These are phyloP conservation scores for Erysimum cheiranthoides DNA, from an alignment of 345 rosid genomes.

Conservation along the genomic window DNA sequence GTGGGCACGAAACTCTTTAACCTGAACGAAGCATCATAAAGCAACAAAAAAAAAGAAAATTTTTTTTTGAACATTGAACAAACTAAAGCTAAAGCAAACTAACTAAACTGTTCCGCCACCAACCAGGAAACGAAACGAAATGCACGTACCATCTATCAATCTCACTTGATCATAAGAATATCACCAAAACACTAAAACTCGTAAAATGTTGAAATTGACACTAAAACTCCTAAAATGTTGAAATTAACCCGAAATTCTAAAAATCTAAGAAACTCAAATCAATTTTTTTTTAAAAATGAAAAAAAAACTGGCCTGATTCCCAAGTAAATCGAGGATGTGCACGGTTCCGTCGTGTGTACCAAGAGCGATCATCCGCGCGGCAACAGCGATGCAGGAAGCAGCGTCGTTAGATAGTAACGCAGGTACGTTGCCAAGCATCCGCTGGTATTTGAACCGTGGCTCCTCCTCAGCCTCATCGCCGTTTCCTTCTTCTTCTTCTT, in stretches of 20 bases:
- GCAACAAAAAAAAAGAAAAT: not conserved
- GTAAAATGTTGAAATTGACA: not conserved
- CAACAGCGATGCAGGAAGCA: conserved; percentile 91
- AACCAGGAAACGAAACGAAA: not conserved
- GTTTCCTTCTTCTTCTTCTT: conserved; percentile 65
- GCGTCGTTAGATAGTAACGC: conserved; percentile 82
- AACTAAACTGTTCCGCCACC: conserved; percentile 12
- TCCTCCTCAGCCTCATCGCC: conserved; percentile 85
- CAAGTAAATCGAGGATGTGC: conserved; percentile 94
- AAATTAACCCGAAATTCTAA: conserved; percentile 13
- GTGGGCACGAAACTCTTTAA: conserved; percentile 78
- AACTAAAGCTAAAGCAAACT: conserved; percentile 23
- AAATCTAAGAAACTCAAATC: not conserved
- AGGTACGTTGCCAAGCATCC: conserved; percentile 97
- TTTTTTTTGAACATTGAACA: conserved; percentile 12
- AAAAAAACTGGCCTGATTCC: conserved; percentile 70
- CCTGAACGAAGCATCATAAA: conserved; percentile 53
- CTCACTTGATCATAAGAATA: not conserved
- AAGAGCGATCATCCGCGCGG: conserved; percentile 97
- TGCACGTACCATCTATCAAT: conserved; percentile 7
- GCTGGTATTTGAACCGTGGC: conserved; percentile 94
- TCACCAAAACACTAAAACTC: conserved; percentile 1
- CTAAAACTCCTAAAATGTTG: not conserved
- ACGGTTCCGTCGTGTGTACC: conserved; percentile 90
- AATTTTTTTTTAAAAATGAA: not conserved